These are phyloP conservation scores for Pichia thaimueangensis DNA, from an alignment of 805 yeast species.

Conservation along the genomic window DNA sequence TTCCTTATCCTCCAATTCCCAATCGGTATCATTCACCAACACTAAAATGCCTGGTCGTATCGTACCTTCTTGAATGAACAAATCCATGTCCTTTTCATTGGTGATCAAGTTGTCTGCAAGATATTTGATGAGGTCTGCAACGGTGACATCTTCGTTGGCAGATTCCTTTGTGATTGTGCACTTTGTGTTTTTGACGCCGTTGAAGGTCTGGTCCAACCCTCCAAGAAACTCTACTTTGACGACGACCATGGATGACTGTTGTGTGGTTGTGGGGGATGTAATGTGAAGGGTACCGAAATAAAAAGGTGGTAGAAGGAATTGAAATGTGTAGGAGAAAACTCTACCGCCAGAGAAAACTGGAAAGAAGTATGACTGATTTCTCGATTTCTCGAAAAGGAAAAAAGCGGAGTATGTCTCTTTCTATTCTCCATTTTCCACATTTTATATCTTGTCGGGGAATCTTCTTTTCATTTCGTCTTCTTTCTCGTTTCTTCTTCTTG, in stretches of 20 bases:
- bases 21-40: conserved; percentile 87
- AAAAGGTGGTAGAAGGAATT: no score
- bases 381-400: no score
- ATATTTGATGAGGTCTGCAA: conserved; percentile 48
- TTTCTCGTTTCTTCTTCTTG: not conserved
- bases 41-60: conserved; percentile 91
- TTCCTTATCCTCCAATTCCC: conserved; percentile 92
- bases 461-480: not conserved
- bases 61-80: conserved; percentile 75
- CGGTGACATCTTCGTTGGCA: conserved; percentile 23
- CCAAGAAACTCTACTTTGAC: conserved; percentile 51
- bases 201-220: conserved; percentile 78
- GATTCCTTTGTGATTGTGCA: conserved; percentile 18
- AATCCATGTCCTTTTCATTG: conserved; percentile 57
- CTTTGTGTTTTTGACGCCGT: conserved; percentile 37
- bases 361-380: not conserved
- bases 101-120: conserved; percentile 50
- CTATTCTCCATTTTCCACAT: no score
- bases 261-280: no score
- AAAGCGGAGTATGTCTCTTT: no score
- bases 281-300: no score
- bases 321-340: no score
- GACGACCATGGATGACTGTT: conserved; percentile 30
- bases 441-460: no score
- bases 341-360: no score